These are phyloP conservation scores for Boletus subparvulus DNA, from an alignment of 768 basidiomycete genomes.

Conservation along the genomic window DNA sequence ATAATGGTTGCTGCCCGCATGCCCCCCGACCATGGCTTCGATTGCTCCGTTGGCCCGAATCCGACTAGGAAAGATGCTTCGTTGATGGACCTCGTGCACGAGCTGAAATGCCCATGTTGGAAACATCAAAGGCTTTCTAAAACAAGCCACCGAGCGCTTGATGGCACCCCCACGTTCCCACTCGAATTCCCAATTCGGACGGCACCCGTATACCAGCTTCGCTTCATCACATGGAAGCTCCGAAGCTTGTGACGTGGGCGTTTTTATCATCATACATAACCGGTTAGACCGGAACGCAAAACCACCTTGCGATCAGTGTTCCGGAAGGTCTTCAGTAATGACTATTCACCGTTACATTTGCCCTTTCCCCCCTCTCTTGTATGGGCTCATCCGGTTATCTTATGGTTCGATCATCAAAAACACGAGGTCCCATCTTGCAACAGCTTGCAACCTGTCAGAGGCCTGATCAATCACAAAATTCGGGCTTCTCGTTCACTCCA, in stretches of 20 bases:
- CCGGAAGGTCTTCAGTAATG: neutral
- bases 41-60: slow-evolving; percentile 44
- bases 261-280: neutral
- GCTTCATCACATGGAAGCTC: slow-evolving; percentile 61
- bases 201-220: slow-evolving; percentile 32
- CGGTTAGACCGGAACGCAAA: neutral
- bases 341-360: neutral
- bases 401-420: slow-evolving; percentile 4
- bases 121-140: slow-evolving; percentile 5
- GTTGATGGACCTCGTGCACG: slow-evolving; percentile 55
- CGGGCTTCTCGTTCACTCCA: slow-evolving; percentile 10
- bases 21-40: slow-evolving; percentile 45
- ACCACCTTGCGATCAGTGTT: neutral
- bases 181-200: slow-evolving; percentile 2
- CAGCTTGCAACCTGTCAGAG: neutral
- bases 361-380: neutral
- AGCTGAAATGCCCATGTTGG: slow-evolving; percentile 43
- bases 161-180: neutral
- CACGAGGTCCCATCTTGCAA: slow-evolving; percentile 3
- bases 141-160: slow-evolving; percentile 1
- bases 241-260: slow-evolving; percentile 11
- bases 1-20: slow-evolving; percentile 53
- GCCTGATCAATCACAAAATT: slow-evolving; percentile 12
- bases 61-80: slow-evolving; percentile 49
- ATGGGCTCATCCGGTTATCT: neutral